Evolutionary conservation across 495 filamentous ascomycete genomes (phyloP).

Genomic region (Mytilinidion resinicola): DNA sequence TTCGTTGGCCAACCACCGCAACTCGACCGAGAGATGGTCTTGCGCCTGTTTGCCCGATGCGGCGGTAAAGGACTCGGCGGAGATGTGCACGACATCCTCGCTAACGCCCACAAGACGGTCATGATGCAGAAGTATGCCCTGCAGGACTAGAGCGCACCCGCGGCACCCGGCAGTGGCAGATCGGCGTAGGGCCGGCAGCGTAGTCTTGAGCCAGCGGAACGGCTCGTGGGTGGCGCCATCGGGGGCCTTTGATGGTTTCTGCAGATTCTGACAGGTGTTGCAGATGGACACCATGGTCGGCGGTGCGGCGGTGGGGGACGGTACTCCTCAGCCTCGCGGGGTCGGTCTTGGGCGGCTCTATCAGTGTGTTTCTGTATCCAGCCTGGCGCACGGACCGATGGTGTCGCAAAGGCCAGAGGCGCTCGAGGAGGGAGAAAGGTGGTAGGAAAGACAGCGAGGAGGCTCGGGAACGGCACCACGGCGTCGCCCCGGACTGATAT

Average conservation of each 20-base stretch:
- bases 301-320: constrained; percentile 6
- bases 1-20: constrained; percentile 14
- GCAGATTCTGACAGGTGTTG: constrained; percentile 20
- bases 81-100: constrained; percentile 13
- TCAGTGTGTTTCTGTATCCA: no score
- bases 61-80: constrained; percentile 14
- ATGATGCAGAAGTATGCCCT: constrained; percentile 24
- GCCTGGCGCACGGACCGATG: no score
- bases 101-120: constrained; percentile 14
- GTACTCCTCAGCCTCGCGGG: background rate
- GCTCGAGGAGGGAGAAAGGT: no score
- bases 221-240: constrained; percentile 5
- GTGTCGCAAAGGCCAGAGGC: no score
- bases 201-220: constrained; percentile 14
- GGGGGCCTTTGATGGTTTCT: constrained; percentile 12
- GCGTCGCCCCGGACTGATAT: no score
- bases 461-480: no score
- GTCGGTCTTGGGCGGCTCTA: background rate
- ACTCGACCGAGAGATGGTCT: constrained; percentile 22
- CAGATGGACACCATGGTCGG: constrained; percentile 22
- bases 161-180: constrained; percentile 21
- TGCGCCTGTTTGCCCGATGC: constrained; percentile 2
- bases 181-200: constrained; percentile 15
- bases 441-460: no score
- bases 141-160: constrained; percentile 21